Percentiles rank a stretch among this genome's conserved stretches.
phyloP scores from a whole-genome alignment of 2,329 filamentous ascomycete species.

The Stachybotrys chlorohalonatus region DNA sequence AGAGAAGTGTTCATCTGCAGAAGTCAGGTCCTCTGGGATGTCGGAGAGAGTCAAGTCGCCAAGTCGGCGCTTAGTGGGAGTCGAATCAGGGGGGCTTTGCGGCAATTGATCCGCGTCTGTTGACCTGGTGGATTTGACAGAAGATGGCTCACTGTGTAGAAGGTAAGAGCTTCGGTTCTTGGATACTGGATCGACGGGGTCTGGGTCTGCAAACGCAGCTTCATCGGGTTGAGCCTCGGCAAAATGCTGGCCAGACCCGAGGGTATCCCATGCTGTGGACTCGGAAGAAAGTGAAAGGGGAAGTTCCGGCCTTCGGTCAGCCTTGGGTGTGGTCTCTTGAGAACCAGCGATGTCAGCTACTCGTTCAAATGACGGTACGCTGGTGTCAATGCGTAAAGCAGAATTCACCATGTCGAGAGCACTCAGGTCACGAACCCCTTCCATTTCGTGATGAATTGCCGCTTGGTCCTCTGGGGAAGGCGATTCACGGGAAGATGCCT shows the following conservation, averaged over 20 bases:
- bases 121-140: conserved; percentile 17
- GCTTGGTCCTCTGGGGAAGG: conserved; percentile 20
- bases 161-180: conserved; percentile 34
- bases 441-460: conserved; percentile 16
- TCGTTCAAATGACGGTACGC: conserved; percentile 16
- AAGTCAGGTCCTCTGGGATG: conserved; percentile 20
- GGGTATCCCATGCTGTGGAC: conserved; percentile 1
- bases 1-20: conserved; percentile 26
- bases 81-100: conserved; percentile 13
- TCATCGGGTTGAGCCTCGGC: not conserved
- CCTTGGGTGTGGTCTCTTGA: conserved; percentile 60
- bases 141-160: conserved; percentile 27
- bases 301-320: conserved; percentile 28
- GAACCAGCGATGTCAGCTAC: conserved; percentile 46
- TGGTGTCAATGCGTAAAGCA: conserved; percentile 32
- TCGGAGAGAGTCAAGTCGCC: conserved; percentile 8
- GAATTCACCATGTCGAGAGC: conserved; percentile 9
- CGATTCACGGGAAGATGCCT: conserved; percentile 26
- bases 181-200: conserved; percentile 28
- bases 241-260: not conserved
- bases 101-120: conserved; percentile 10
- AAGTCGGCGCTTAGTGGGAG: conserved; percentile 11
- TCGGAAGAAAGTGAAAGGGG: conserved; percentile 6
- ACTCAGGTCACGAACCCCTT: conserved; percentile 13
- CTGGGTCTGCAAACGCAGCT: conserved; percentile 23